Conservation (phyloP, 495 filamentous ascomycete species). For the Aspergillus olivimuriae region DNA sequence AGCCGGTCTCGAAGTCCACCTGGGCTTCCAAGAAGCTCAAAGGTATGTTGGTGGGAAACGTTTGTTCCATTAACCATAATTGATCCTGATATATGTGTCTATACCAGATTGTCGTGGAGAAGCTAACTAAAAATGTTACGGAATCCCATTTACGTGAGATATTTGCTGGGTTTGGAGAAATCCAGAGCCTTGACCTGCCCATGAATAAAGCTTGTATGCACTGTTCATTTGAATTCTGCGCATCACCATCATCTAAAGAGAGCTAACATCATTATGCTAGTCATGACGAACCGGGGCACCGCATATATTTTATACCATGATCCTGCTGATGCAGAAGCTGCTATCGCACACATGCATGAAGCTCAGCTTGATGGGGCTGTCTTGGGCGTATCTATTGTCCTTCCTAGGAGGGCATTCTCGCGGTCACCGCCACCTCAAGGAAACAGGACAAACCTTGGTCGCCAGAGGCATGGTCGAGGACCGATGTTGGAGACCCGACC, state of each 20-base stretch:
- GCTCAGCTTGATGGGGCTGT: slow-evolving; percentile 84
- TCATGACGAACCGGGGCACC: slow-evolving; percentile 84
- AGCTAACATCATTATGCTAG: slow-evolving; percentile 39
- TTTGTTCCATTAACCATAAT: too few species aligned
- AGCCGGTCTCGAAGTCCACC: slow-evolving; percentile 43
- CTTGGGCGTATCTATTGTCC: slow-evolving; percentile 88
- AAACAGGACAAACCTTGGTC: slow-evolving; percentile 21
- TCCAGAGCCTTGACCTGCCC: slow-evolving; percentile 81
- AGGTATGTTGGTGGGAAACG: slow-evolving; percentile 40
- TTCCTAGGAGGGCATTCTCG: slow-evolving; percentile 66
- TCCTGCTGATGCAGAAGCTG: slow-evolving; percentile 73
- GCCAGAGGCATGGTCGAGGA: slow-evolving; percentile 28
- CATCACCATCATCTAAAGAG: too few species aligned
- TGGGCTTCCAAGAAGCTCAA: slow-evolving; percentile 48
- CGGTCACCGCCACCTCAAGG: slow-evolving; percentile 40
- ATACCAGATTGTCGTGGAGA: slow-evolving; percentile 93
- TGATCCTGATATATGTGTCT: too few species aligned
- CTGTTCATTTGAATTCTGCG: too few species aligned
- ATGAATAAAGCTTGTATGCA: slow-evolving; percentile 73
- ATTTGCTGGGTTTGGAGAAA: slow-evolving; percentile 81
- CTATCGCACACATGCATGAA: slow-evolving; percentile 97
- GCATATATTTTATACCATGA: slow-evolving; percentile 85
- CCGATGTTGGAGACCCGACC: slow-evolving; percentile 23
- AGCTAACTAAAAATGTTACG: slow-evolving; percentile 91
- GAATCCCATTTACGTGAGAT: slow-evolving; percentile 85